A percentile compares a stretch with the other conserved stretches of the same genome.
These are phyloP conservation scores for Xylaria nigripes DNA, from an alignment of 495 filamentous ascomycete genomes.

Conservation along the genomic window DNA sequence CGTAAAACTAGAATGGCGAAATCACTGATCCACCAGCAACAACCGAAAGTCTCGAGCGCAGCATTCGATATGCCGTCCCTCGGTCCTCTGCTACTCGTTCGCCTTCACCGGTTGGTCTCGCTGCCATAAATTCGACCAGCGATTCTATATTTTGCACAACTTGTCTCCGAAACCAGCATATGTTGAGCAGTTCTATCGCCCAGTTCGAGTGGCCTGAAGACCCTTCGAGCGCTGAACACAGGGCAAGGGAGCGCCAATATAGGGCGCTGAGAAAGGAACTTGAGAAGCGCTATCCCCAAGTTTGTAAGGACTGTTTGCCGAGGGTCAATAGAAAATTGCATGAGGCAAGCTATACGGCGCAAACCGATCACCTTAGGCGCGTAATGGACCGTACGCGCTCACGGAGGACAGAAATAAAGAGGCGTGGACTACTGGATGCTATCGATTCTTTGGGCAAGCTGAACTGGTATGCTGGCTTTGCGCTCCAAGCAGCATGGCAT, in stretches of 20 bases:
- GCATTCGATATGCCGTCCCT: constrained; percentile 33
- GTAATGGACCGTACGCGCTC: constrained; percentile 59
- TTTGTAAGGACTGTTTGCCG: constrained; percentile 69
- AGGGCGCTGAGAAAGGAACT: constrained; percentile 54
- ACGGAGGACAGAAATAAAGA: constrained; percentile 32
- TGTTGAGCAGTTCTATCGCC: constrained; percentile 58
- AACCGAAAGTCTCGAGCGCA: constrained; percentile 28
- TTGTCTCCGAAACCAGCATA: constrained; percentile 75
- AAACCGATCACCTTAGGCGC: constrained; percentile 65
- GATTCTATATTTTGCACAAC: constrained; percentile 62
- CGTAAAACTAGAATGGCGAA: constrained; percentile 55
- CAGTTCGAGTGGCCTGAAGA: constrained; percentile 61
- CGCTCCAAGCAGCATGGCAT: constrained; percentile 47
- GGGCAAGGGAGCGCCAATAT: constrained; percentile 44
- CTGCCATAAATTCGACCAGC: background rate
- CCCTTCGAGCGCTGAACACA: constrained; percentile 54
- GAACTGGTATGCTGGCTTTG: constrained; percentile 47
- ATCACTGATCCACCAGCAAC: constrained; percentile 77
- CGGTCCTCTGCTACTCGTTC: constrained; percentile 22
- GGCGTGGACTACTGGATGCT: constrained; percentile 44
- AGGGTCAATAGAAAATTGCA: constrained; percentile 55
- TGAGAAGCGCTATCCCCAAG: constrained; percentile 73
- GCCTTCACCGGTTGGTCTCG: constrained; percentile 18
- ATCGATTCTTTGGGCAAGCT: constrained; percentile 38
- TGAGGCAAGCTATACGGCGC: constrained; percentile 64